These are phyloP conservation scores for Phytophthora ramorum DNA, from an alignment of 352 stramenopile genomes.

Conservation along the genomic window DNA sequence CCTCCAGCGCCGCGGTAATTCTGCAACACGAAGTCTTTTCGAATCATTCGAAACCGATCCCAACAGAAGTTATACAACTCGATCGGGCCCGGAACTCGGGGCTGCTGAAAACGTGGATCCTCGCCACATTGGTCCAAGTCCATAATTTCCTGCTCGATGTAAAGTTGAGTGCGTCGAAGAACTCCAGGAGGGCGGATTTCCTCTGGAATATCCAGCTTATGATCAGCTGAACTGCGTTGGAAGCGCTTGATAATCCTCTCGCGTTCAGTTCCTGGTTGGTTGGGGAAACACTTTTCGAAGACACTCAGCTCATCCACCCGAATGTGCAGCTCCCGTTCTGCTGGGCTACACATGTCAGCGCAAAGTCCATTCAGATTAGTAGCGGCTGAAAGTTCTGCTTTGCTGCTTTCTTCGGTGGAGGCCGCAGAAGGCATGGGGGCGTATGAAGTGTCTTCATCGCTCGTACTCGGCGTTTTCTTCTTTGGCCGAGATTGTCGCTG, in stretches of 20 bases:
- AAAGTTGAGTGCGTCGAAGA: conserved; percentile 80
- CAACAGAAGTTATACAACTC: conserved; percentile 98
- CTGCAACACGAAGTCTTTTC: conserved; percentile 97
- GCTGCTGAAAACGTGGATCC: conserved; percentile 76
- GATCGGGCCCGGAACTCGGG: conserved; percentile 74
- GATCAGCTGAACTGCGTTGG: conserved; percentile 85
- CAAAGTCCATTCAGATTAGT: conserved; percentile 80
- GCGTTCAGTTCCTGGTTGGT: conserved; percentile 57
- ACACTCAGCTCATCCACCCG: conserved; percentile 87
- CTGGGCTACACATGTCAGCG: conserved; percentile 86
- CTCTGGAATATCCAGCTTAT: conserved; percentile 86
- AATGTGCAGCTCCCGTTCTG: conserved; percentile 85
- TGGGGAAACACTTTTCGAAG: conserved; percentile 86
- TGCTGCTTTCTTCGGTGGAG: conserved; percentile 38
- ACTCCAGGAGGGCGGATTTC: conserved; percentile 84
- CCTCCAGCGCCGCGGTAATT: conserved; percentile 95
- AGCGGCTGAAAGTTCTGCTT: conserved; percentile 66
- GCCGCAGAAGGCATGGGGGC: not conserved
- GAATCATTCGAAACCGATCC: conserved; percentile 96
- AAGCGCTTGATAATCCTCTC: conserved; percentile 90
- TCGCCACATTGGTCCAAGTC: conserved; percentile 69
- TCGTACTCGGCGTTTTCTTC: conserved; percentile 34
- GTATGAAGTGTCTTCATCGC: conserved; percentile 29
- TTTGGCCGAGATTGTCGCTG: conserved; percentile 29
- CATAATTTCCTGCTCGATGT: conserved; percentile 89